Evolutionary conservation across 2,329 filamentous ascomycete species (phyloP).

Genomic region (Davidsoniella virescens): DNA sequence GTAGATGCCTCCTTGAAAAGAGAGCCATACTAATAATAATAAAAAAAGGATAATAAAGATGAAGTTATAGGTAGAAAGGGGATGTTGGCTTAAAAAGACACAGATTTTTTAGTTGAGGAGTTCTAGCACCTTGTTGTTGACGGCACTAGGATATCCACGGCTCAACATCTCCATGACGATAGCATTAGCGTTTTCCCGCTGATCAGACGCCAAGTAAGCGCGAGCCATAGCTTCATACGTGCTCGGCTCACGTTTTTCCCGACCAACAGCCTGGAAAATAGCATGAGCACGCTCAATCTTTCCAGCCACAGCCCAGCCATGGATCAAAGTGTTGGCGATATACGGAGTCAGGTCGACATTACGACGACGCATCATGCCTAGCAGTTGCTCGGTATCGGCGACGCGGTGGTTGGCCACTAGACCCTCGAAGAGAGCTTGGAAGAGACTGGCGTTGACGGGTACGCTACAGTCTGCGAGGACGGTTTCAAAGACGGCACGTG

Average conservation of each 20-base stretch:
- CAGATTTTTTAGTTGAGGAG: slow-evolving; percentile 41
- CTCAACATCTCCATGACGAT: slow-evolving; percentile 84
- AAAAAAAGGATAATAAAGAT: not conserved
- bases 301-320: slow-evolving; percentile 81
- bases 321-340: slow-evolving; percentile 95
- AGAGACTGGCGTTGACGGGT: slow-evolving; percentile 66
- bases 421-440: slow-evolving; percentile 90
- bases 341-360: slow-evolving; percentile 83
- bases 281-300: slow-evolving; percentile 62
- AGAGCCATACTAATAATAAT: not conserved
- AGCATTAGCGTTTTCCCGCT: slow-evolving; percentile 56
- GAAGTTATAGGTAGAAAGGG: not conserved
- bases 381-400: slow-evolving; percentile 53
- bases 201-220: slow-evolving; percentile 72
- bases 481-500: slow-evolving; percentile 64
- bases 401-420: slow-evolving; percentile 93
- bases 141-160: slow-evolving; percentile 78
- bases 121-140: slow-evolving; percentile 86
- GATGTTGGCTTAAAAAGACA: not conserved
- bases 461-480: slow-evolving; percentile 54
- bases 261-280: slow-evolving; percentile 65
- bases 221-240: slow-evolving; percentile 98
- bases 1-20: not conserved
- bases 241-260: slow-evolving; percentile 76
- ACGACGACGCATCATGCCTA: slow-evolving; percentile 57